Percentiles rank a stretch among this genome's conserved stretches.
Evolutionary conservation across 768 basidiomycete genomes (phyloP).

Genomic region (Boletus speciosus): DNA sequence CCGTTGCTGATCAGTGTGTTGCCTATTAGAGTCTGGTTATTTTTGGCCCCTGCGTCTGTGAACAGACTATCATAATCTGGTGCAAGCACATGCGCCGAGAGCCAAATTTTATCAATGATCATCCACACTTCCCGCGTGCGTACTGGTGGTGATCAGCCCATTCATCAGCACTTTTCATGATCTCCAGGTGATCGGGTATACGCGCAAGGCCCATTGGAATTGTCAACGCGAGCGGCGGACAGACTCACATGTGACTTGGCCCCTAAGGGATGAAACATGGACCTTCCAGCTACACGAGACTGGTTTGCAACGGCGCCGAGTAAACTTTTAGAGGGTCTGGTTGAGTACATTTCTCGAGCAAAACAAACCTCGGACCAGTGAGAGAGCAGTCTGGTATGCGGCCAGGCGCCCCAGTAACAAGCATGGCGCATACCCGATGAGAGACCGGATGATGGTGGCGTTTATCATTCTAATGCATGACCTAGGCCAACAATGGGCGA

Average conservation of each 20-base stretch:
- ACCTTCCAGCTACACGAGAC: neutral
- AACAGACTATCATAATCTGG: neutral
- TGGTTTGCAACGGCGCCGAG: neutral
- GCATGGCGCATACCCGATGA: neutral
- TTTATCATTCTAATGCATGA: neutral
- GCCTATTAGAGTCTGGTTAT: neutral
- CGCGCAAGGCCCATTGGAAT: neutral
- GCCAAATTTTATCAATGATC: neutral
- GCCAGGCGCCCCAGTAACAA: neutral
- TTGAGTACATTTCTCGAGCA: neutral
- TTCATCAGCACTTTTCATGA: neutral
- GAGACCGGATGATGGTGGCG: neutral
- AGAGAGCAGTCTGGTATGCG: neutral
- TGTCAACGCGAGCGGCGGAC: neutral
- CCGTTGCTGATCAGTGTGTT: too few relatives aligned
- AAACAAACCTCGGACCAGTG: neutral
- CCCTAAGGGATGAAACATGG: neutral
- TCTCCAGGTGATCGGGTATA: slow-evolving; percentile 1
- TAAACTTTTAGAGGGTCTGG: neutral
- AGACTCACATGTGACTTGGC: neutral
- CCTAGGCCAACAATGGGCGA: neutral
- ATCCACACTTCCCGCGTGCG: neutral
- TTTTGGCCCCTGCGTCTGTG: neutral
- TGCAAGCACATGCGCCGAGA: too few relatives aligned
- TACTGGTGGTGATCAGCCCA: neutral